Evolutionary conservation across 2,329 filamentous ascomycete genomes (phyloP).

Genomic region (Ascochyta viciae-villosae): DNA sequence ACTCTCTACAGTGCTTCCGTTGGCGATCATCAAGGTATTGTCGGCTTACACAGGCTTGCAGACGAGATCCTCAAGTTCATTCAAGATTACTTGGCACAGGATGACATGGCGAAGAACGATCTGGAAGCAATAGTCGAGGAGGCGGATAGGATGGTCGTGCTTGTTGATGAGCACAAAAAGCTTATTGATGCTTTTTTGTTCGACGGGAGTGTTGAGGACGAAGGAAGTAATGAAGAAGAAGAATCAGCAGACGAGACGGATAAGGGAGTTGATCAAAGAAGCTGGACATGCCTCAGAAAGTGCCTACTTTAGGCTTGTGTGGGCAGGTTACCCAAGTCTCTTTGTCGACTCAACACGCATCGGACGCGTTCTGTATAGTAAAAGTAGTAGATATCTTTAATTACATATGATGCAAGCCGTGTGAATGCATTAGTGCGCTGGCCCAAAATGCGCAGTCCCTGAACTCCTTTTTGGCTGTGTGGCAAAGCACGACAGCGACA

Average conservation of each 20-base stretch:
- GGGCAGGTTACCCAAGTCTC: not conserved
- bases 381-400: not conserved
- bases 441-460: not conserved
- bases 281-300: conserved; percentile 3
- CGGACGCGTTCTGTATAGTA: not conserved
- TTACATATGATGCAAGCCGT: not conserved
- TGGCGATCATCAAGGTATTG: not conserved
- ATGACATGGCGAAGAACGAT: not conserved
- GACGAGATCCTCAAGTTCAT: not conserved
- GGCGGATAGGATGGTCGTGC: conserved; percentile 3
- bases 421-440: conserved; percentile 1
- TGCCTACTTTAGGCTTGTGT: not conserved
- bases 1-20: not conserved
- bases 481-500: conserved; percentile 2
- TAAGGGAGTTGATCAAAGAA: not conserved
- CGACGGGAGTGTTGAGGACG: not conserved
- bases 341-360: not conserved
- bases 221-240: not conserved
- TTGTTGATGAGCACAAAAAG: not conserved
- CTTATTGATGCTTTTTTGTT: not conserved
- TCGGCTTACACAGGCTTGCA: not conserved
- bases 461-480: conserved; percentile 13
- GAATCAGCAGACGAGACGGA: not conserved
- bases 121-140: not conserved
- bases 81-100: not conserved